A percentile compares a stretch with the other conserved stretches of the same genome.
Conservation (phyloP, 2,329 filamentous ascomycete genomes). For the Aspergillus japonicus region DNA sequence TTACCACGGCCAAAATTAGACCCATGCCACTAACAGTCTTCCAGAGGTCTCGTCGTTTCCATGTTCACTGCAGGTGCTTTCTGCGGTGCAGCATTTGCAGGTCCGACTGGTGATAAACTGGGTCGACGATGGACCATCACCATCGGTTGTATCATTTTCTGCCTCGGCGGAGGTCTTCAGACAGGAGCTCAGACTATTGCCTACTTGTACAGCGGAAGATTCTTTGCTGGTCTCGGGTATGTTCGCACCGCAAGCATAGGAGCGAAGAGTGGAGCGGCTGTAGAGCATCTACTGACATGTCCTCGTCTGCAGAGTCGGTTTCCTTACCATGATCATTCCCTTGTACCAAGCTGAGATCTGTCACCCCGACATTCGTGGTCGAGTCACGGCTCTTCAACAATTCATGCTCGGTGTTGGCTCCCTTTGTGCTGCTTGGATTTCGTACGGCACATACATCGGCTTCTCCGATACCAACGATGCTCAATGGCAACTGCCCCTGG, state of each 20-base stretch:
- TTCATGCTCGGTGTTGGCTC: constrained; percentile 79
- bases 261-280: not conserved
- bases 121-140: constrained; percentile 72
- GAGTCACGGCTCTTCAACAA: constrained; percentile 73
- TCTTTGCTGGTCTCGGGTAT: constrained; percentile 58
- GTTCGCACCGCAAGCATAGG: constrained; percentile 17
- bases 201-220: constrained; percentile 69
- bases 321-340: constrained; percentile 64
- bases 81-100: constrained; percentile 65
- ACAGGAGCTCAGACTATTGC: constrained; percentile 61
- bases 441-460: constrained; percentile 61
- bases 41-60: constrained; percentile 68
- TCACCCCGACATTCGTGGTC: constrained; percentile 73
- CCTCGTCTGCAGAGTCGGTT: constrained; percentile 51
- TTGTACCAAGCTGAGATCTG: constrained; percentile 78
- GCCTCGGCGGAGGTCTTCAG: constrained; percentile 70
- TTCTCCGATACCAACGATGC: constrained; percentile 48
- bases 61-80: constrained; percentile 77
- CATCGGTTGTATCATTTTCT: constrained; percentile 68
- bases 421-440: constrained; percentile 70
- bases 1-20: not conserved
- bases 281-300: constrained; percentile 40
- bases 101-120: constrained; percentile 61
- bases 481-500: constrained; percentile 64
- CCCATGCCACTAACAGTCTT: not conserved